Evolutionary conservation across 2,329 filamentous ascomycete genomes (phyloP), one percentile per base, ranked within the genome.

Genomic region (Phialophora verrucosa): DNA sequence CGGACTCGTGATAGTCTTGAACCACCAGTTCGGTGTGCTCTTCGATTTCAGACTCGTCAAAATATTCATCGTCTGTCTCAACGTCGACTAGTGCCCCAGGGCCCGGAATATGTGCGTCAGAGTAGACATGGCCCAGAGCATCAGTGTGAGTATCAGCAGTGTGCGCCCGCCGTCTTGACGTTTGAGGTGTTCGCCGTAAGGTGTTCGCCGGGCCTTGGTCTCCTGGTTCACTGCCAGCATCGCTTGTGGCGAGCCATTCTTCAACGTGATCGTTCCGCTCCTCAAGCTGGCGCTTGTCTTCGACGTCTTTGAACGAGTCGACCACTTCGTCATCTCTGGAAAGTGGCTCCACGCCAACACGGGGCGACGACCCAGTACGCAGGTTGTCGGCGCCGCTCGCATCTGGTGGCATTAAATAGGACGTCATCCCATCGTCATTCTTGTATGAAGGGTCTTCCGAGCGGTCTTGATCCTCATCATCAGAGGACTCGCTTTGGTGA

Each of bases 211-310:
- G 67, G 17, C 31, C 17, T 20, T 76, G 73, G 49, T 77, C 75
- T 31, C 75, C 76, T n/a, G 73, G 70, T 60, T 77, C 78, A 61
- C 80, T 81, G 51, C 78, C 81, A 17, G 79, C 80, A 50, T 81
- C 80, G 69, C 81, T 84, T 12, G 80, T 79, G 14, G 76, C 80
- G 3, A 85, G 79, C 85, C 85, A 87, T 25, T 80, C 77, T 59
- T 80, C 78, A 38, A 87, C 84, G 61, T 85, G 83, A 8, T 79
- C 77, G 64, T 85, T 85, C 71, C 82, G 85, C 59, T 85, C 82
- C 3, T 81, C 78, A 35, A 80, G 75, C 38, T 81, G 76, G 58
- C 81, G 79, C 64, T 81, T 76, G 51, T 81, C 76, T 56, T 81
- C 79, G 57, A 85, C 75, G 29, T 87, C 83, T 56, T 84, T 83